Evolutionary conservation across 495 filamentous ascomycete genomes (phyloP), one percentile per base, ranked within the genome.

Genomic region (Penicillium ucsense): DNA sequence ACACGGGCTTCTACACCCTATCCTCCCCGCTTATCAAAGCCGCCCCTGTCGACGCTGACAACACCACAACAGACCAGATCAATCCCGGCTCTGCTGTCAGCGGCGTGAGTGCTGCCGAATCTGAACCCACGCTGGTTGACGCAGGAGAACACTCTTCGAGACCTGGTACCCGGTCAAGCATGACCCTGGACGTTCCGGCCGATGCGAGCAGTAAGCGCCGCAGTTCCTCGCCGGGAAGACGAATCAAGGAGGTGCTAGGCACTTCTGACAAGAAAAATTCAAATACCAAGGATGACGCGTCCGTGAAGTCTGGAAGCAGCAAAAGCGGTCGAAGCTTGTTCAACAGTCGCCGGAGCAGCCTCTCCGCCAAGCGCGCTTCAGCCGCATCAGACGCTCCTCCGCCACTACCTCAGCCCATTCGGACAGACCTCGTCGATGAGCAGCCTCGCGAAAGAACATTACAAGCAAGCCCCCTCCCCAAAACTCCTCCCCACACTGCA

Each of bases 1-100:
- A 92, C 60, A 73, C 82, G 52, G 87, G 83, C 47, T 85, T 86
- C 63, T 73, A 90, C 45, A 91, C 89, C 31, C 80, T 85, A 8
- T 91, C 87, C 10, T 90, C 89, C 29, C 89, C 88, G 31, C 66
- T 89, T 44, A 78, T 92, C 33, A 81, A 83, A 53, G 77, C 65
- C 55, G 77, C 70, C 44, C 75, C 67, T 50, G 70, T 64, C 49
- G 71, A 66, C 34, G 54, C 66, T 4, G 40, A 53, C 5, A 53
- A 66, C 6, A 52, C 51, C 3, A 56, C 59, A 33, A 49, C 46
- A 6, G 48, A 37, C 5, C 55, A 60, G 8, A 58, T 46, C 3
- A 62, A 67, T 51, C 49, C 48, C 2, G 62, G 64, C 40, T 68
- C 68, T 0, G 56, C 56, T 2, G 42, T 61, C 8, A 67, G 66